phyloP scores from a whole-genome alignment of 371 early-diverging fungal genomes.

The Racocetra persica region DNA sequence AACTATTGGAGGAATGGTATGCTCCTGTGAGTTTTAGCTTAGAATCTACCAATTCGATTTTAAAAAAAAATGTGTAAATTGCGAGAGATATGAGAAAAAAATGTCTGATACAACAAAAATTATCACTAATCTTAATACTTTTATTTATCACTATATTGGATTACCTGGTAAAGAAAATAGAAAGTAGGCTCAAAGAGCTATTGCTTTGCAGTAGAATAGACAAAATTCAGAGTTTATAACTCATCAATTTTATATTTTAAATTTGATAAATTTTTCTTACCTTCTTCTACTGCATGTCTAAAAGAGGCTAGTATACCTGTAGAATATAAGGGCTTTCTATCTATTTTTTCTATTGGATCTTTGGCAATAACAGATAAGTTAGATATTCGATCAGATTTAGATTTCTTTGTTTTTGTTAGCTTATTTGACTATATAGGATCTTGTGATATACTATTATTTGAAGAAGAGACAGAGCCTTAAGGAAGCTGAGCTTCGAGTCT shows the following conservation, averaged over 20 bases:
- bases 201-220: slow-evolving; percentile 3
- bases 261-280: slow-evolving; percentile 33
- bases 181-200: not conserved
- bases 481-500: no score
- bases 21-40: no score
- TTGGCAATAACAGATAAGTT: slow-evolving; percentile 25
- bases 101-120: slow-evolving; percentile 22
- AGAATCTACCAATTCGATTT: no score
- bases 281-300: slow-evolving; percentile 34
- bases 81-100: slow-evolving; percentile 21
- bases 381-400: slow-evolving; percentile 21
- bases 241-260: slow-evolving; percentile 19
- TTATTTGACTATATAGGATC: slow-evolving; percentile 7
- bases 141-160: slow-evolving; percentile 31
- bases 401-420: slow-evolving; percentile 25
- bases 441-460: slow-evolving; percentile 1
- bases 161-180: slow-evolving; percentile 34
- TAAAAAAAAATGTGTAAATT: no score
- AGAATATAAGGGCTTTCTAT: slow-evolving; percentile 17
- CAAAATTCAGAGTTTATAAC: slow-evolving; percentile 30
- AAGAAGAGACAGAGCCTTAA: no score
- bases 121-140: slow-evolving; percentile 26
- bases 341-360: slow-evolving; percentile 31
- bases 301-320: slow-evolving; percentile 19
- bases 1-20: no score